Evolutionary conservation across 225 moss, liverwort and hornwort species (phyloP).

Genomic region (Pseudisothecium myosuroides): DNA sequence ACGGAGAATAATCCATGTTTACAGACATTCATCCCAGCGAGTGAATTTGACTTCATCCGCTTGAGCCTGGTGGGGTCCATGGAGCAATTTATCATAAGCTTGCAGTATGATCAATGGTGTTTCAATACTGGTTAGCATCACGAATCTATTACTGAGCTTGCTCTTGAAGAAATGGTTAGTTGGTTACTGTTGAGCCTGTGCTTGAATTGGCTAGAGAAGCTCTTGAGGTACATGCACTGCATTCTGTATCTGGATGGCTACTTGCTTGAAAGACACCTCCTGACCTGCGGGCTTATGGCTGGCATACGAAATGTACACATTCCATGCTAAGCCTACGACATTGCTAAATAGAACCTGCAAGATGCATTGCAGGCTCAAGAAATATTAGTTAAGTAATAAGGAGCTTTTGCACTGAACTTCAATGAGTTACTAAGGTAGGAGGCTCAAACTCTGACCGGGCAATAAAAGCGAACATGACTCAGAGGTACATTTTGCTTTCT

Average conservation of each 20-base stretch:
- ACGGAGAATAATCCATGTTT: background rate
- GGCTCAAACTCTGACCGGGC: too few species aligned
- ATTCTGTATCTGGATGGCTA: background rate
- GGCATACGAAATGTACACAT: slow-evolving; percentile 29
- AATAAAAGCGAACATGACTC: too few species aligned
- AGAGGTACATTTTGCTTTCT: too few species aligned
- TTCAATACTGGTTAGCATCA: background rate
- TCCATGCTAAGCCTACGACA: slow-evolving; percentile 20
- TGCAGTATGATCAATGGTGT: background rate
- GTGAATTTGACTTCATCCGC: background rate
- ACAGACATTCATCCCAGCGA: background rate
- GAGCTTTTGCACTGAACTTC: background rate
- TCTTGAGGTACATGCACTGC: background rate
- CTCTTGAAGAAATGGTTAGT: background rate
- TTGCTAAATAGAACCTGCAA: slow-evolving; percentile 30
- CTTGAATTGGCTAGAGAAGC: background rate
- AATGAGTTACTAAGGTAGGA: background rate
- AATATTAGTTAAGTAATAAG: background rate
- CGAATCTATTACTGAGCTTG: background rate
- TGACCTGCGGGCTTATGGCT: slow-evolving; percentile 20
- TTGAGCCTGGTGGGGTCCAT: background rate
- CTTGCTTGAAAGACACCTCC: background rate
- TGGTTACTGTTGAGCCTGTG: background rate
- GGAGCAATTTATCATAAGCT: background rate
- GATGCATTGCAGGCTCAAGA: background rate